phyloP scores from a whole-genome alignment of 2,329 filamentous ascomycete species.

The Delphinella strobiligena region DNA sequence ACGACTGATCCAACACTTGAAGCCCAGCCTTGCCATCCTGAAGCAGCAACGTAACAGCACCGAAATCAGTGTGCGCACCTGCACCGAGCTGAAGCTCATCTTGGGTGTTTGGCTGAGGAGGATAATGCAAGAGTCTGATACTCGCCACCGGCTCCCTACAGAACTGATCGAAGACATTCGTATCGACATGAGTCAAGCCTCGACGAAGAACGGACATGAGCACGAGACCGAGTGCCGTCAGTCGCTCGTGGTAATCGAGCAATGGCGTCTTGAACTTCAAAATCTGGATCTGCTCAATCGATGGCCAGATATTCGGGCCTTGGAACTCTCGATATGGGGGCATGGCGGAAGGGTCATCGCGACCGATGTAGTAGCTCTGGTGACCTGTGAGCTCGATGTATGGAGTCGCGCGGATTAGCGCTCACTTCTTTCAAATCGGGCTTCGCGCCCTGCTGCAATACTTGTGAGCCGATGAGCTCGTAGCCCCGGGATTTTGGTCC shows the following conservation, averaged over 20 bases:
- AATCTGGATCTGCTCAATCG: not conserved
- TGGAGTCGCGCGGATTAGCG: too few relatives aligned
- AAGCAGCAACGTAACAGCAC: conserved; percentile 28
- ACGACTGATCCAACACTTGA: conserved; percentile 22
- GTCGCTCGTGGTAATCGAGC: not conserved
- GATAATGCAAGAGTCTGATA: conserved; percentile 29
- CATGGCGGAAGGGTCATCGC: not conserved
- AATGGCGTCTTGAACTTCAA: not conserved
- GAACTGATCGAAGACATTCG: conserved; percentile 26
- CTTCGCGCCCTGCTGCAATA: conserved; percentile 28
- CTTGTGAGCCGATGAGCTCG: conserved; percentile 30
- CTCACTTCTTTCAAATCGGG: conserved; percentile 31
- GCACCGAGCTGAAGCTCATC: conserved; percentile 27
- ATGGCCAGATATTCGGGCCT: conserved; percentile 31
- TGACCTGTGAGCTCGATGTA: not conserved
- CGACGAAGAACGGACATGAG: not conserved
- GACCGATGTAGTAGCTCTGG: not conserved
- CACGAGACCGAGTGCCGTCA: not conserved
- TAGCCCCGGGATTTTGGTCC: conserved; percentile 32
- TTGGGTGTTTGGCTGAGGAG: conserved; percentile 25
- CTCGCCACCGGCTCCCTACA: conserved; percentile 26
- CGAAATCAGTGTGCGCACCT: conserved; percentile 33
- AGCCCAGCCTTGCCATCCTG: conserved; percentile 29
- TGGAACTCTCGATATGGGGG: conserved; percentile 17
- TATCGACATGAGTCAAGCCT: conserved; percentile 16